Base-by-base conservation (phyloP, 768 basidiomycete species). In the Russula vinacea region DNA sequence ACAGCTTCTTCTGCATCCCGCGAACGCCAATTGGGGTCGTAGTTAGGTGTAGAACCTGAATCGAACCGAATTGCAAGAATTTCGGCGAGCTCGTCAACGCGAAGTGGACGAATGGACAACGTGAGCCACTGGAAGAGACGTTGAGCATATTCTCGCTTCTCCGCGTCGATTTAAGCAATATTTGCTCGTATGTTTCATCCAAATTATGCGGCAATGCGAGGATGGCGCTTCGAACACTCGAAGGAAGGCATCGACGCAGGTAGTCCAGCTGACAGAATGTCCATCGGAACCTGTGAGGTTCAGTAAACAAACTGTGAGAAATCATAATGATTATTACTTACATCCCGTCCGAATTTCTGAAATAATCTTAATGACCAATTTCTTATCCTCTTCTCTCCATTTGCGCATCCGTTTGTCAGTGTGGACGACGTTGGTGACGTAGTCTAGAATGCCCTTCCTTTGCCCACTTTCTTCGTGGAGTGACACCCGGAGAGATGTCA, bases 401-500 rank as follows among this genome's bases (percentile, higher is more conserved):
- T 13, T 56, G 16, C 37, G 2, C 61, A 62, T 56, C 5, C 0
- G 22, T 37, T 26, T 26, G 37, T 56, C 61, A 1, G 54, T 40
- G 19, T 14, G 35, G 14, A 62, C 54, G 9, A 50, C 26, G 29
- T 40, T 49, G 26, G 26, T 32, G 37, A 62, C 16, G 26, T 56
- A 62, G 26, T 56, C n/a, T 6, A 16, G 13, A 22, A 62, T 62
- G 14, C 56, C 54, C 9, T 40, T 8, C n/a, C 2, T 49, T 40
- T 62, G 61, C 17, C 61, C 61, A n/a, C 1, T n/a, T 24, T 62
- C 54, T 6, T 62, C 61, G 14, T 62, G 54, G 37, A 62, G 61
- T 10, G 54, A 62, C 13, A 62, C 45, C 7, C 33, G 24, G 5
- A 29, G 35, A 19, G 54, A 7, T 10, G 45, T 39, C 37, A 62